Evolutionary conservation across 73 alveolate genomes (phyloP), one percentile per base, ranked within the genome.

Genomic region (Paramecium pentaurelia): DNA sequence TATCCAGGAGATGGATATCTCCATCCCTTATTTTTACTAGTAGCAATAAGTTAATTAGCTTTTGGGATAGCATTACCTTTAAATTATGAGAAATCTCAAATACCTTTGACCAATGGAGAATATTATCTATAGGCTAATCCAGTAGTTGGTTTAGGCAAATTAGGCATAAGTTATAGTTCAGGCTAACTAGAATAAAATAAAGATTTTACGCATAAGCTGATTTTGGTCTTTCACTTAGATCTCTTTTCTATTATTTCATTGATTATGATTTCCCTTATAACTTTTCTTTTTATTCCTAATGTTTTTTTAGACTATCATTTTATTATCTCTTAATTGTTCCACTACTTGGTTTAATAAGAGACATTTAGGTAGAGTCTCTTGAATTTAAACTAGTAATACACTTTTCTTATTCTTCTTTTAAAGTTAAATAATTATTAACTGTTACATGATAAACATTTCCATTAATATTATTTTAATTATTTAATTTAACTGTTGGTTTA

Each of bases 1-100:
- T 44, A 80, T 3, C 75, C 91, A 42, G 91, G 91, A 42, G 91
- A 44, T 30, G 91, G 91, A 80, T 80, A 80, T 49, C 91, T 80
- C 77, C 91, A 45, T 18, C 77, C 91, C 27, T 49, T 80, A 80
- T 45, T 44, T 47, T 45, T 80, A 1, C 22, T 28, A 10, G 91
- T 80, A 45, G 91, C 75, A 25, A 80, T 80, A 2, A 44, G 8
- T 45, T 80, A n/a, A 37, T 37, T 34, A 14, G 88, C 51, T 37
- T 37, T 80, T 2, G 75, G 47, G 12, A 44, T 64, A 0, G 27
- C 9, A 37, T 3, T 42, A n/a, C 51, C 75, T 80, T 18, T 1
- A 34, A 20, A 49, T 20, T 20, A 80, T 4, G 10, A 54, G 30
- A 7, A 54, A 2, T 42, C 8, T 22, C 2, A 44, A 3, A 22